Base-by-base conservation (phyloP, 345 rosid species). In the Rhizophora apiculata region DNA sequence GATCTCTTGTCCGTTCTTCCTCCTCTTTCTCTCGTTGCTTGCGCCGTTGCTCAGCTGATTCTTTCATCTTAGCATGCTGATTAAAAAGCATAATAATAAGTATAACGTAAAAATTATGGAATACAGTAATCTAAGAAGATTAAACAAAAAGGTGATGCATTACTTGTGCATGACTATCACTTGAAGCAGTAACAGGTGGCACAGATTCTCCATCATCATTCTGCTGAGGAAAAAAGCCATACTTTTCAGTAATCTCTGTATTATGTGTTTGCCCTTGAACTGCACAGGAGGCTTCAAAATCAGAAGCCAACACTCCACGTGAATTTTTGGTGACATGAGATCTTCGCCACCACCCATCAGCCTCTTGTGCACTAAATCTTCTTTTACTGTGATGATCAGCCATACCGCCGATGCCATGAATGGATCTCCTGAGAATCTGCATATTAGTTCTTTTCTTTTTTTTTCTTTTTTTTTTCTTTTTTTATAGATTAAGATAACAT, bases 1-100 rank as follows among this genome's bases (percentile, higher is more conserved):
- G 97, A n/a, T 90, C 94, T 82, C 87, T 96, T 39, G 74, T 79
- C 64, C 96, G 83, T 76, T 96, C 96, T 73, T 95, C 97, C 84
- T 95, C 99, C 79, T 88, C 97, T 71, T 85, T 80, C 68, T 86
- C 88, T 54, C 86, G 82, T 69, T 86, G 96, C 70, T 83, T 88
- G 65, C 76, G 78, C 65, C 89, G 88, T 80, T 88, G 89, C 81
- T 78, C 76, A 63, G 93, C 96, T 65, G 85, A 75, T 72, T 89
- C 98, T 82, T 67, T 85, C 91, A 85, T 85, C 72, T 75, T 86
- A 74, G 85, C 86, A 68, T 80, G 90, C 99, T 96, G 83, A 73
- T 76, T n/a, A 67, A 53, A 68, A 66, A 60, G 56, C 8, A 36
- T 16, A 63, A 63, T 20, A 5, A 19, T 52, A 20, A 64, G 57